phyloP scores from a whole-genome alignment of 345 rosid species.

The Alliaria petiolata region DNA sequence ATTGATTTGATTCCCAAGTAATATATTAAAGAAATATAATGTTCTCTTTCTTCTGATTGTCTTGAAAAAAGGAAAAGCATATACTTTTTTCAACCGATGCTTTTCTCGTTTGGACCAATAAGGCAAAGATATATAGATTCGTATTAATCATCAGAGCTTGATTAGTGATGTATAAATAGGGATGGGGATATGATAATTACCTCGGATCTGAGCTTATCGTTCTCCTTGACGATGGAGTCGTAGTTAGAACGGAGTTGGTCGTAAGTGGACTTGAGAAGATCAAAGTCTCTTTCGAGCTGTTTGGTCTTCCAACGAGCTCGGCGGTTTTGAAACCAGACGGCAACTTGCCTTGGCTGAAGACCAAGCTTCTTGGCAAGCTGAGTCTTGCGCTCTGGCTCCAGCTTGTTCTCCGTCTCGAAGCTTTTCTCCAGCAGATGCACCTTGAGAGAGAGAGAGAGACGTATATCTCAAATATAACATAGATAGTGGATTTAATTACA shows the following conservation, averaged over 20 bases:
- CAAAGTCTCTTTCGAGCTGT: slow-evolving; percentile 87
- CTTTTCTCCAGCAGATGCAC: slow-evolving; percentile 85
- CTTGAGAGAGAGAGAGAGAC: not conserved
- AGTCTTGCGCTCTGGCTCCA: slow-evolving; percentile 88
- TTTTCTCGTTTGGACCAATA: slow-evolving; percentile 24
- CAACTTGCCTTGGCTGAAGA: slow-evolving; percentile 87
- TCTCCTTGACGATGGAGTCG: slow-evolving; percentile 54
- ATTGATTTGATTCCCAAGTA: slow-evolving; percentile 25
- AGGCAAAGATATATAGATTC: not conserved
- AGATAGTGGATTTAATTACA: not conserved
- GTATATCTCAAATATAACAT: no score
- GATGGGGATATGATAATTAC: slow-evolving; percentile 6
- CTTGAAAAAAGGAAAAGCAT: slow-evolving; percentile 1
- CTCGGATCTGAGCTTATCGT: slow-evolving; percentile 69
- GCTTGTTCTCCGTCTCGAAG: slow-evolving; percentile 91
- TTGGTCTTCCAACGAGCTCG: slow-evolving; percentile 94
- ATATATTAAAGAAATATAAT: no score
- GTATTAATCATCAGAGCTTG: not conserved
- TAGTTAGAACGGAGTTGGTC: slow-evolving; percentile 63
- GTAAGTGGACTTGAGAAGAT: slow-evolving; percentile 73
- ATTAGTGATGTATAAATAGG: no score
- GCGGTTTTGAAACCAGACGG: slow-evolving; percentile 98
- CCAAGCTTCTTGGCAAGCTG: slow-evolving; percentile 88
- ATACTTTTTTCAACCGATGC: slow-evolving; percentile 3
- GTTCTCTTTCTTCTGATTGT: not conserved